Conservation (phyloP, 176 grass and related monocot genomes). For the Oryza officinalis region DNA sequence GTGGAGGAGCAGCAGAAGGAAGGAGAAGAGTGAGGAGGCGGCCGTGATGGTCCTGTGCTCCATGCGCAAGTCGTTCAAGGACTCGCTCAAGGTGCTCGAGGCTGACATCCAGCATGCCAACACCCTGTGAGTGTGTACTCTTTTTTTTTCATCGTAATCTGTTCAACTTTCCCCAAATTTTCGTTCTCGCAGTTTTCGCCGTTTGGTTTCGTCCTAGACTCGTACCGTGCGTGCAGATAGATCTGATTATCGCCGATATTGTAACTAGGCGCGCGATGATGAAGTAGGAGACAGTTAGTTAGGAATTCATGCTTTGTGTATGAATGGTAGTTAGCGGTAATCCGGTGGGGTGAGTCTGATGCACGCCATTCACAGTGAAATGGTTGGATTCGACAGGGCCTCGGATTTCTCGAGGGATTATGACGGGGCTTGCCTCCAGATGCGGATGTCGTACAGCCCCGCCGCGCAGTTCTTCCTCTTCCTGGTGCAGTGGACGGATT, state of each 20-base stretch:
- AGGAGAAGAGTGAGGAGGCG: too few relatives aligned
- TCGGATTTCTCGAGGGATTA: constrained; percentile 86
- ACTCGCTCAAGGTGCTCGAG: constrained; percentile 96
- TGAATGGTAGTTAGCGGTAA: not conserved
- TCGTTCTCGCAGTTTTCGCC: not conserved
- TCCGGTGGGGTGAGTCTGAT: not conserved
- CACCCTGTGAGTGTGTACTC: constrained; percentile 60
- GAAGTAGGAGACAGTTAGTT: not conserved
- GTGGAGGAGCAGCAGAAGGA: not conserved
- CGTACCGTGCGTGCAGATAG: not conserved
- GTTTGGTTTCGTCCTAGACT: not conserved
- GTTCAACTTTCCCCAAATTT: constrained; percentile 1
- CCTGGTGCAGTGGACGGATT: constrained; percentile 92
- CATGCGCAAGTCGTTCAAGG: constrained; percentile 91
- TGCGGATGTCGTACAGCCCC: constrained; percentile 90
- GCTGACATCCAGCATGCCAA: constrained; percentile 98
- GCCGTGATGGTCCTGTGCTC: constrained; percentile 58
- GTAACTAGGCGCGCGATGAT: not conserved
- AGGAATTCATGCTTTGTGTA: constrained; percentile 20
- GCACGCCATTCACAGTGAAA: not conserved
- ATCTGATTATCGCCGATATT: not conserved
- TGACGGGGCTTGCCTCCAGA: constrained; percentile 86
- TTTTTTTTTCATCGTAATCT: not conserved
- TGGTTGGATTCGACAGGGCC: constrained; percentile 46
- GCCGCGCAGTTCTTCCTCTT: constrained; percentile 82